Conservation (phyloP, 805 yeast genomes). For the Candida namnaoensis region DNA sequence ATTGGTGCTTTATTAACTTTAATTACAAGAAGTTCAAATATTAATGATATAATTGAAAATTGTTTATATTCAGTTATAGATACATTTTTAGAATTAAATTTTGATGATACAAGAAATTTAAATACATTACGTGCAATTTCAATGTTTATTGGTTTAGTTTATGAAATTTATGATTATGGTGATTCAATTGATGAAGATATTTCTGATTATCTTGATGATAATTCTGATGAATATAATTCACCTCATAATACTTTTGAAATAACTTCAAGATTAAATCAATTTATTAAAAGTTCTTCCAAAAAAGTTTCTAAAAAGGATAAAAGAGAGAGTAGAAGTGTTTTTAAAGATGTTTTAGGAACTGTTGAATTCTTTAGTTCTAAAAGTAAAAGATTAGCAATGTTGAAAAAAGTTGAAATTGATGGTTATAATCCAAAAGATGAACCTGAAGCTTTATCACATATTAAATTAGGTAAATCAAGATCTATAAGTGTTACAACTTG, state of each 20-base stretch:
- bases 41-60: slow-evolving; percentile 13
- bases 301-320: slow-evolving; percentile 56
- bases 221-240: slow-evolving; percentile 33
- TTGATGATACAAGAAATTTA: neutral
- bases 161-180: slow-evolving; percentile 19
- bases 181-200: slow-evolving; percentile 32
- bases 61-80: slow-evolving; percentile 12
- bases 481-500: slow-evolving; percentile 19
- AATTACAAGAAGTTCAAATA: slow-evolving; percentile 3
- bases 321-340: slow-evolving; percentile 47
- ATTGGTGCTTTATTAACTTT: slow-evolving; percentile 16
- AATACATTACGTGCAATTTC: slow-evolving; percentile 15
- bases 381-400: slow-evolving; percentile 23
- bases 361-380: slow-evolving; percentile 29
- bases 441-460: slow-evolving; percentile 13
- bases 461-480: slow-evolving; percentile 17
- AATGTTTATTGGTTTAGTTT: slow-evolving; percentile 16
- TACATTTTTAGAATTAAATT: slow-evolving; percentile 10
- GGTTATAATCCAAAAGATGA: slow-evolving; percentile 5
- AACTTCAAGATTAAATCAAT: slow-evolving; percentile 27
- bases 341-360: slow-evolving; percentile 47
- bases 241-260: slow-evolving; percentile 51
- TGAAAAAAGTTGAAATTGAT: slow-evolving; percentile 5
- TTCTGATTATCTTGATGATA: slow-evolving; percentile 29
- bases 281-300: slow-evolving; percentile 45